Evolutionary conservation across 2,329 filamentous ascomycete genomes (phyloP).

Genomic region (Endocalyx cinctus): DNA sequence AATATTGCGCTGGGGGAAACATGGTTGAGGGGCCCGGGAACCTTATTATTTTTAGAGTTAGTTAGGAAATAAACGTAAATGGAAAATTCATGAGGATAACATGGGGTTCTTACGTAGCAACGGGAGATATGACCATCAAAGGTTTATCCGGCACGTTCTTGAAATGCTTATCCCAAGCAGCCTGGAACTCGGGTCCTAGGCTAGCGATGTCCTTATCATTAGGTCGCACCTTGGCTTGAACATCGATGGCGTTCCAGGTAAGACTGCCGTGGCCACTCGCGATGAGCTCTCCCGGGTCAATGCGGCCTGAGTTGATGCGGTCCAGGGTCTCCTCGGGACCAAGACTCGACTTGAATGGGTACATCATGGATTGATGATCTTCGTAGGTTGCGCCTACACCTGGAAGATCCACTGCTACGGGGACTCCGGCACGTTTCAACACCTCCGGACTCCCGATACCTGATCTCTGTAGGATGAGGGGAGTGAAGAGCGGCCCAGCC

Average conservation of each 20-base stretch:
- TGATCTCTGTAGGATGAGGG: neutral
- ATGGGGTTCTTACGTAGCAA: no score
- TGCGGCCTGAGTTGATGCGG: slow-evolving; percentile 12
- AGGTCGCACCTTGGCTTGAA: slow-evolving; percentile 49
- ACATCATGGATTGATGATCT: slow-evolving; percentile 49
- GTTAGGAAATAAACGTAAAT: no score
- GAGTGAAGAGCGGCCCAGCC: neutral
- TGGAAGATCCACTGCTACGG: no score
- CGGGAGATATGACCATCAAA: slow-evolving; percentile 17
- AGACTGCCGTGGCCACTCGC: slow-evolving; percentile 30
- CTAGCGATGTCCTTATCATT: slow-evolving; percentile 45
- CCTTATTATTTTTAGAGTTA: slow-evolving; percentile 14
- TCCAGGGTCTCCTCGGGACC: slow-evolving; percentile 40
- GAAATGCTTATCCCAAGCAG: slow-evolving; percentile 49
- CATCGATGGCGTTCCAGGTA: slow-evolving; percentile 52
- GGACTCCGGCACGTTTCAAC: neutral
- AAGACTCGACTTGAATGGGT: slow-evolving; percentile 44
- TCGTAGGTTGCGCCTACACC: slow-evolving; percentile 32
- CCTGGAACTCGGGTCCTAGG: slow-evolving; percentile 45
- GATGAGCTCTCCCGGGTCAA: slow-evolving; percentile 18
- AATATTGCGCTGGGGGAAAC: slow-evolving; percentile 39
- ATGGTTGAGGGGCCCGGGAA: slow-evolving; percentile 28
- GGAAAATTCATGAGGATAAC: no score
- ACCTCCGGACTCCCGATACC: neutral
- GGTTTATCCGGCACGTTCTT: slow-evolving; percentile 19